Base-by-base conservation (phyloP, 1,284 basidiomycete genomes). In the Vanrija sp. region DNA sequence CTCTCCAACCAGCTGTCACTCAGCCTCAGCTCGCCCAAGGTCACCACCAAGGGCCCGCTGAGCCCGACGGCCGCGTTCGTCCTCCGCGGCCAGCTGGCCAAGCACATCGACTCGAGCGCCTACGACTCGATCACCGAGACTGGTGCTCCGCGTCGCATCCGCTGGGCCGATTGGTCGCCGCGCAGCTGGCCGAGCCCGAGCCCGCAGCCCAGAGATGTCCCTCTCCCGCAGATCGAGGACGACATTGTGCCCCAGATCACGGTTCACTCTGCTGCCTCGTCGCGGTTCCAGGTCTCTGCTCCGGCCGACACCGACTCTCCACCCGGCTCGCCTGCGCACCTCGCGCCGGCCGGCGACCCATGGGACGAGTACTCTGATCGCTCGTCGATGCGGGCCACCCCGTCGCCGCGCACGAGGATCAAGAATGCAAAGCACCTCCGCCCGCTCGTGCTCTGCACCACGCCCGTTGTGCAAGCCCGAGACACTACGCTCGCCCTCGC, bases 341-440 rank as follows among this genome's bases (percentile, higher is more conserved):
- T 57, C 22, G 51, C 48, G 1, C 56, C 56, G 1, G 12, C 22
- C 15, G 23, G n/a, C 2, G 57, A 59, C 49, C 57, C 57, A 12
- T 59, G 57, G 57, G 57, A 59, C 46, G 57, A 59, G 54, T 59
- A 59, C 51, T 50, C 47, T 22, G 57, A 59, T 46, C 47, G 57
- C 4, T 31, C 31, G 10, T 31, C 31, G 12, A 4, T 12, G 9
- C 5, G 31, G 10, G 48, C 54, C 18, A 56, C 57, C 1, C 57
- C 57, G 22, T 56, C 54, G 24, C 57, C 57, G n/a, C 51, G 54
- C 24, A 7, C 25, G 7, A 51, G 54, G 12, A 31, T 31, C 31
- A 31, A 31, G 31, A 31, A 31, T 31, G 31, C 31, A 31, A 31
- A 31, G 31, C 25, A 42, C 10, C 46, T 59, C 3, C 49, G 49